A percentile compares a stretch with the other conserved stretches of the same genome.
These are phyloP conservation scores for Mycena crocata DNA, from an alignment of 768 basidiomycete species.

Conservation along the genomic window DNA sequence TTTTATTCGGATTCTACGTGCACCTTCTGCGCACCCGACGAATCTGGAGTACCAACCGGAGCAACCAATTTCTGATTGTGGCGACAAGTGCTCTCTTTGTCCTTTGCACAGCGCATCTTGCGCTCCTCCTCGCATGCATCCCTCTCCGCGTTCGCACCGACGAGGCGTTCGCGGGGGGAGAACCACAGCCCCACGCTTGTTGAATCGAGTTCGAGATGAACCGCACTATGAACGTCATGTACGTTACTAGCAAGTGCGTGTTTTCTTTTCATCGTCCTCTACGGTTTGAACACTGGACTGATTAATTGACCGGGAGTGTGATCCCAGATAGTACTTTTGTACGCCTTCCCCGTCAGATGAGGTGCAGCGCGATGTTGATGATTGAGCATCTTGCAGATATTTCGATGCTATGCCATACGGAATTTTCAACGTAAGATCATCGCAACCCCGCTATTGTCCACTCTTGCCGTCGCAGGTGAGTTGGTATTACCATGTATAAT, in stretches of 20 bases:
- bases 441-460: background rate
- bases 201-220: too few relatives aligned
- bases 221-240: background rate
- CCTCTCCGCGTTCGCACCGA: background rate
- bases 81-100: constrained; percentile 4
- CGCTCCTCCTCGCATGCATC: background rate
- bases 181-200: too few relatives aligned
- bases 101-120: constrained; percentile 4
- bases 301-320: background rate
- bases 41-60: background rate
- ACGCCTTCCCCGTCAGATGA: background rate
- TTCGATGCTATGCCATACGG: constrained; percentile 16
- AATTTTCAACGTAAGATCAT: background rate
- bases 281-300: background rate
- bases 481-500: background rate
- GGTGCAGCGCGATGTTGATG: background rate
- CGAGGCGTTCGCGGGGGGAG: background rate
- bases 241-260: constrained; percentile 6
- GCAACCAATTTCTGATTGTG: background rate
- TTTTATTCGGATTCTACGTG: background rate
- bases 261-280: background rate
- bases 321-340: constrained; percentile 12
- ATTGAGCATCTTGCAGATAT: background rate
- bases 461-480: background rate
- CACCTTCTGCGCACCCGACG: background rate